Conservation (phyloP, 306 rosid genomes). For the Ziziphus jujuba region DNA sequence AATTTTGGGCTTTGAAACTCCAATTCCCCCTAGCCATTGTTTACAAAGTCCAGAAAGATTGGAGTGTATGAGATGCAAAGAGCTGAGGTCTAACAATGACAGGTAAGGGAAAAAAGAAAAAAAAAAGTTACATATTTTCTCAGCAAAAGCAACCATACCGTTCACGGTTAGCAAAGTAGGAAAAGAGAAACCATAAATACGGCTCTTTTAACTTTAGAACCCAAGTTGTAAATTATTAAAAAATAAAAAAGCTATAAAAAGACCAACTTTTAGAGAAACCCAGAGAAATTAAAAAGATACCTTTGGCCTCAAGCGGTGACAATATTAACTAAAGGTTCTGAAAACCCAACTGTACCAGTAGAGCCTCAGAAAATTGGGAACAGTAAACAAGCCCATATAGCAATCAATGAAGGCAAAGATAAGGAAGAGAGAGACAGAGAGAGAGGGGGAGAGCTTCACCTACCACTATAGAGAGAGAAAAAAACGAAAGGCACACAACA, state of each 20-base stretch:
- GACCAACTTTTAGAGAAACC: constrained; percentile 18
- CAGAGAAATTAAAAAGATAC: constrained; percentile 29
- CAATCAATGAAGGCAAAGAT: constrained; percentile 39
- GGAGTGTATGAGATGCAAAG: background rate
- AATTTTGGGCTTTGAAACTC: constrained; percentile 20
- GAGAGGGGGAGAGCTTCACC: constrained; percentile 30
- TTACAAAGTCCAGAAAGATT: background rate
- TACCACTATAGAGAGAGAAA: constrained; percentile 21
- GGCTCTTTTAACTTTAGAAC: background rate
- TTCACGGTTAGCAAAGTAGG: background rate
- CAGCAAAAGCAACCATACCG: background rate
- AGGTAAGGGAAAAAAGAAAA: background rate
- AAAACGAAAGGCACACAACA: constrained; percentile 19
- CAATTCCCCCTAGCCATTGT: constrained; percentile 30
- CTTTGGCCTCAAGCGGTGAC: constrained; percentile 27
- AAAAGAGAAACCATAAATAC: too few relatives aligned
- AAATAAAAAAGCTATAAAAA: constrained; percentile 2
- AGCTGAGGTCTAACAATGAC: background rate
- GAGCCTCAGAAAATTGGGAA: constrained; percentile 1
- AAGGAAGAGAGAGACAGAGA: constrained; percentile 34
- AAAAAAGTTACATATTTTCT: background rate
- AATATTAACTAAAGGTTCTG: constrained; percentile 21
- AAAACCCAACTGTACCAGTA: constrained; percentile 17
- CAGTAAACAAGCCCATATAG: constrained; percentile 38
- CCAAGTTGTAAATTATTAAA: background rate